Conservation (phyloP, 345 rosid genomes). For the Lepidium sativum region DNA sequence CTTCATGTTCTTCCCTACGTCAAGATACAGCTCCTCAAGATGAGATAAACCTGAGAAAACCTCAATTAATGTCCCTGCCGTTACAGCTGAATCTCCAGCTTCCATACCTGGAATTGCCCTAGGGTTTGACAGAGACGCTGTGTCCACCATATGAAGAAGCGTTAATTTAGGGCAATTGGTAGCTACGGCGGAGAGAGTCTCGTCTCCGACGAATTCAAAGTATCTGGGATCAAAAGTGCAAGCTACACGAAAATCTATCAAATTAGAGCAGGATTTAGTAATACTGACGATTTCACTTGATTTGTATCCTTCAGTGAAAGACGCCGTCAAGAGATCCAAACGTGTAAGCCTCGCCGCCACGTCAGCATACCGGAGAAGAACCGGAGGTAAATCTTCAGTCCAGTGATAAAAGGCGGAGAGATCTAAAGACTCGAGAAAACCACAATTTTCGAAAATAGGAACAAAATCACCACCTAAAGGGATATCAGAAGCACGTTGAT, state of each 20-base stretch:
- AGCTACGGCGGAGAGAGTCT: slow-evolving; percentile 53
- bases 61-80: slow-evolving; percentile 33
- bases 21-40: slow-evolving; percentile 59
- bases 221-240: slow-evolving; percentile 75
- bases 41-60: slow-evolving; percentile 42
- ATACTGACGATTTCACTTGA: slow-evolving; percentile 53
- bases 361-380: slow-evolving; percentile 39
- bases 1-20: slow-evolving; percentile 58
- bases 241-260: slow-evolving; percentile 46
- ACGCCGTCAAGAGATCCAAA: slow-evolving; percentile 60
- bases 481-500: slow-evolving; percentile 42
- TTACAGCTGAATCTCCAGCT: slow-evolving; percentile 54
- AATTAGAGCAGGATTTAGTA: slow-evolving; percentile 54
- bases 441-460: slow-evolving; percentile 47
- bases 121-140: slow-evolving; percentile 33
- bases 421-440: slow-evolving; percentile 38
- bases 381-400: slow-evolving; percentile 89
- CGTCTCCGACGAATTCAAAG: slow-evolving; percentile 66
- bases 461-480: slow-evolving; percentile 49
- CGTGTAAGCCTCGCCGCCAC: slow-evolving; percentile 36
- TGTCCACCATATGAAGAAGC: slow-evolving; percentile 59
- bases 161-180: slow-evolving; percentile 50
- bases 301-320: slow-evolving; percentile 68
- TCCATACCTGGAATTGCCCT: slow-evolving; percentile 43
- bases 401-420: slow-evolving; percentile 77